A percentile compares a stretch with the other conserved stretches of the same genome.
Evolutionary conservation across 2,329 filamentous ascomycete genomes (phyloP).

Genomic region (Chrysoporthe austroafricana): DNA sequence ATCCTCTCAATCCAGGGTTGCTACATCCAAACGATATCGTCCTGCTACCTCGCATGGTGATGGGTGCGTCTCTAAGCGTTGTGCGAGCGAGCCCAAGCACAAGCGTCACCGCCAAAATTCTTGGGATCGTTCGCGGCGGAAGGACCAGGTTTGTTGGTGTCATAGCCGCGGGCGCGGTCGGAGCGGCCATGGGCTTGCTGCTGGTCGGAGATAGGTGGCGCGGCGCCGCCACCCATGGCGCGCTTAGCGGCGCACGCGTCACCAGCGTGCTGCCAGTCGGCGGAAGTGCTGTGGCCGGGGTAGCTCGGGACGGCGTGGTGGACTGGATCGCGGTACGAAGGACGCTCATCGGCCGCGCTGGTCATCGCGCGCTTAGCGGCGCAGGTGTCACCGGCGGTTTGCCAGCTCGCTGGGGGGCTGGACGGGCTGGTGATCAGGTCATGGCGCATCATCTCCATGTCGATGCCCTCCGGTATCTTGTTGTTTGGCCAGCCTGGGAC

Average conservation of each 20-base stretch:
- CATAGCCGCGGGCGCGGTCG: background rate
- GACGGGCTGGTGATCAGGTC: background rate
- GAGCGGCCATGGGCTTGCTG: background rate
- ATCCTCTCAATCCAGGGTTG: background rate
- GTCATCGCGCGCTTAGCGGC: background rate
- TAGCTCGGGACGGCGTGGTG: background rate
- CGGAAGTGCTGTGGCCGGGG: background rate
- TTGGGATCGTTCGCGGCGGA: background rate
- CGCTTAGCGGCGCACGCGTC: conserved; percentile 4
- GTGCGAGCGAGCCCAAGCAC: conserved; percentile 10
- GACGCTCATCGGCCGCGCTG: background rate
- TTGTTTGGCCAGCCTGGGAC: background rate
- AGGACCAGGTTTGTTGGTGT: background rate
- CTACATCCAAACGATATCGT: background rate
- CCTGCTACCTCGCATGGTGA: background rate
- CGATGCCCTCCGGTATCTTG: conserved; percentile 3
- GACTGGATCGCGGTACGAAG: background rate
- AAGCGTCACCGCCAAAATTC: conserved; percentile 1
- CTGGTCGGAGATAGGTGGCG: background rate
- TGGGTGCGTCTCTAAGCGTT: background rate
- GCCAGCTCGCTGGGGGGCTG: background rate
- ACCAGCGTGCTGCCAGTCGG: conserved; percentile 5
- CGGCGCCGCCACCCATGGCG: background rate
- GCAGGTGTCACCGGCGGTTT: background rate
- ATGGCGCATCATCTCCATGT: conserved; percentile 5